These are phyloP conservation scores for Exophiala dermatitidis DNA, from an alignment of 2,329 filamentous ascomycete species.

Conservation along the genomic window DNA sequence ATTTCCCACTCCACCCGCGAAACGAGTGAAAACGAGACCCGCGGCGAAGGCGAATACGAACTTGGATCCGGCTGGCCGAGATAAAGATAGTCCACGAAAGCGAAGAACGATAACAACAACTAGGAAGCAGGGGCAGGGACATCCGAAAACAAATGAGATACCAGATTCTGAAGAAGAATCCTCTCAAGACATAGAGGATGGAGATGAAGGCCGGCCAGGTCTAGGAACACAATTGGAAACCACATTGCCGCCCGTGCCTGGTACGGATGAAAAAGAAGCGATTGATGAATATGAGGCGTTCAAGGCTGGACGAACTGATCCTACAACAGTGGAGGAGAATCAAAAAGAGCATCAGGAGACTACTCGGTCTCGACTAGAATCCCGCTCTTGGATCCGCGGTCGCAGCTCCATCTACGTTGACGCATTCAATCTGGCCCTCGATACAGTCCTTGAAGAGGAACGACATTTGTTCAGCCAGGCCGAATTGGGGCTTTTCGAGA, in stretches of 20 bases:
- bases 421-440: constrained; percentile 86
- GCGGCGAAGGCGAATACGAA: not conserved
- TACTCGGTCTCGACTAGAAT: constrained; percentile 47
- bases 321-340: no score
- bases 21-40: constrained; percentile 25
- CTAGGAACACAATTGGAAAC: constrained; percentile 65
- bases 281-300: constrained; percentile 73
- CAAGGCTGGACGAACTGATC: no score
- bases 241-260: constrained; percentile 57
- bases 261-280: constrained; percentile 60
- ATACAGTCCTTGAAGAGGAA: constrained; percentile 85
- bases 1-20: constrained; percentile 28
- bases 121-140: constrained; percentile 9
- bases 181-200: constrained; percentile 32
- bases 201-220: constrained; percentile 27
- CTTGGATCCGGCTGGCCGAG: not conserved
- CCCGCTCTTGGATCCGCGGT: constrained; percentile 62
- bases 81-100: constrained; percentile 11
- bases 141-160: constrained; percentile 29
- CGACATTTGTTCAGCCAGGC: constrained; percentile 75
- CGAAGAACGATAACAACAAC: constrained; percentile 14
- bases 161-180: constrained; percentile 36
- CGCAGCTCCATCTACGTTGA: constrained; percentile 92
- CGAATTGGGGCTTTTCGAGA: constrained; percentile 67
- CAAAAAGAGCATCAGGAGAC: no score